Evolutionary conservation across 805 yeast species (phyloP), one percentile per base, ranked within the genome.

Genomic region (Ogataea parapolymorpha): DNA sequence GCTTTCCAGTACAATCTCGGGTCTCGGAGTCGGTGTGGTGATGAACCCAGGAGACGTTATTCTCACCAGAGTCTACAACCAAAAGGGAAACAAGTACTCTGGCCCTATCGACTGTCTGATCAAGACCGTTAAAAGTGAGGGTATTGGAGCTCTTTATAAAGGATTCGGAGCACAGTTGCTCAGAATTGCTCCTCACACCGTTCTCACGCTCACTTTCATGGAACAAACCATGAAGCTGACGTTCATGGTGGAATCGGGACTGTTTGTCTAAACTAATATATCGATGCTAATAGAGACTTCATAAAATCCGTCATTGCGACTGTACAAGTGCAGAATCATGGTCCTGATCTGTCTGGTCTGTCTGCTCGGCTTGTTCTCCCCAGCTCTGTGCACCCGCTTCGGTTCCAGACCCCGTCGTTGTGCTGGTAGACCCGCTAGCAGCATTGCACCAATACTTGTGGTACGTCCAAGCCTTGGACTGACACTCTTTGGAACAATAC

Each of bases 21-120:
- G 99, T 32, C 61, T 89, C 29, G 96, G 96, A 53, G 98, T 93
- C 24, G 90, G 95, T 37, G 71, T 90, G 15, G 95, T 87, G 24
- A 91, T 93, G 97, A 93, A 90, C 62, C 98, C 99, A 12, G 89
- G 96, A 79, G 99, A 93, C 64, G 98, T 93, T 32, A 75, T 93
- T 38, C 71, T 93, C 66, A 93, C 99, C 1, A 79, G 99, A 68
- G 83, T 93, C 62, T 93, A 91, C 67, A 93, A 93, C 65, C 98
- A 93, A 63, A 85, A 82, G 64, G 96, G 95, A 35, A 75, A 85
- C 56, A 74, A 85, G 39, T 93, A 93, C 66, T 73, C 69, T 37
- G 95, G 95, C 8, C 95, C 96, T 2, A 51, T 89, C 17, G 99
- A 93, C 65, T 93, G 99, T 70, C 70, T 90, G 41, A 55, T 78